Percentiles rank a stretch among this genome's conserved stretches.
These are phyloP conservation scores for Logfia minima DNA, from an alignment of 129 eudicot species.

Conservation along the genomic window DNA sequence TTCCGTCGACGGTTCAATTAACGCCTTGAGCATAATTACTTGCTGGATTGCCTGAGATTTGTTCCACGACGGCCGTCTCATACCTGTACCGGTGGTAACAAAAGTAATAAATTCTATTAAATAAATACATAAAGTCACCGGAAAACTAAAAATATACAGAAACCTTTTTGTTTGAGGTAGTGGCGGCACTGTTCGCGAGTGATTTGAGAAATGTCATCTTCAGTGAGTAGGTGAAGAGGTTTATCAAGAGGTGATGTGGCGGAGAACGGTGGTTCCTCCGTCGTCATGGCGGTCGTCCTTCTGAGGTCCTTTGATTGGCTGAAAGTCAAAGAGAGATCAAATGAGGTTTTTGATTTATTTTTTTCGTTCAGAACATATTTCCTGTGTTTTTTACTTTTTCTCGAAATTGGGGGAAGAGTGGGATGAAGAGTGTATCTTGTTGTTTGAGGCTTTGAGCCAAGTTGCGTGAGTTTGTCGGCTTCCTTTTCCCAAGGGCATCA, in stretches of 20 bases:
- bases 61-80: conserved; percentile 99
- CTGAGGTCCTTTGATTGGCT: conserved; percentile 6
- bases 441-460: no score
- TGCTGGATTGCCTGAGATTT: conserved; percentile 99
- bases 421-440: no score
- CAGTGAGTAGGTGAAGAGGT: conserved; percentile 86
- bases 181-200: conserved; percentile 99
- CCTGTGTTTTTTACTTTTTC: no score
- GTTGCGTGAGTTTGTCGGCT: no score
- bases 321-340: background rate
- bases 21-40: conserved; percentile 84
- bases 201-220: conserved; percentile 93
- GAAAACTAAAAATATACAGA: background rate
- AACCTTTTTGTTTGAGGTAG: conserved; percentile 83
- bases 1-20: conserved; percentile 71
- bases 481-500: no score
- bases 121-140: conserved; percentile 3
- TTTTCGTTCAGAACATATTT: no score
- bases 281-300: conserved; percentile 41
- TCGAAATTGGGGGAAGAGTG: no score
- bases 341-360: background rate
- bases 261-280: conserved; percentile 47
- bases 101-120: background rate
- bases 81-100: conserved; percentile 46
- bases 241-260: conserved; percentile 55